These are phyloP conservation scores for Podaxis carcinomalis DNA, from an alignment of 768 basidiomycete genomes.

Conservation along the genomic window DNA sequence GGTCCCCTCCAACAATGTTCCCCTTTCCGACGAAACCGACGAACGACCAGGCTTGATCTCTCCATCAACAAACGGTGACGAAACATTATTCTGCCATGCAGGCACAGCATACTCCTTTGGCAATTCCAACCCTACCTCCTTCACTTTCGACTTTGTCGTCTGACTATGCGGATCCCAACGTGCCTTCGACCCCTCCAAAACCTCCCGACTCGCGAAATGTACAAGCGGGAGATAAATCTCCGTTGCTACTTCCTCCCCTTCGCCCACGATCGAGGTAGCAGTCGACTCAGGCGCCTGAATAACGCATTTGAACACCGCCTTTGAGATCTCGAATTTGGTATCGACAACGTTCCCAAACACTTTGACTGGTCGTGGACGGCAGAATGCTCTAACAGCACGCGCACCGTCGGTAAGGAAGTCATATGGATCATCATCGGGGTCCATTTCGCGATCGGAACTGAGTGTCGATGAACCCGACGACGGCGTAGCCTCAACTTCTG, in stretches of 20 bases:
- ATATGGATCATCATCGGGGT: constrained; percentile 45
- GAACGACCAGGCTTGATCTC: background rate
- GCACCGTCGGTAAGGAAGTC: constrained; percentile 83
- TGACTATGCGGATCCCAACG: constrained; percentile 8
- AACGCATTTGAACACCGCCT: constrained; percentile 61
- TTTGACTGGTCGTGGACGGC: constrained; percentile 75
- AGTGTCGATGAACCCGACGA: background rate
- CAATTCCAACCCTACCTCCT: constrained; percentile 1
- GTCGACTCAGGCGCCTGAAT: constrained; percentile 33
- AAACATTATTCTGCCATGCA: background rate
- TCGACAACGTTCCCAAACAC: constrained; percentile 64
- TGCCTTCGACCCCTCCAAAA: constrained; percentile 20
- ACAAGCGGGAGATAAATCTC: constrained; percentile 91
- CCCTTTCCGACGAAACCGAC: background rate
- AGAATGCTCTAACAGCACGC: constrained; percentile 80
- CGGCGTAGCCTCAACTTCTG: background rate
- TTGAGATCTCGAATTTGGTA: constrained; percentile 72
- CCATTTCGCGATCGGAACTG: constrained; percentile 17
- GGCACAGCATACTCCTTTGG: constrained; percentile 1
- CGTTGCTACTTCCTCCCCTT: constrained; percentile 49
- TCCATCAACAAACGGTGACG: background rate
- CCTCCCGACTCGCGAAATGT: constrained; percentile 63
- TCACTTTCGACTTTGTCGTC: background rate
- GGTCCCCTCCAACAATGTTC: constrained; percentile 14
- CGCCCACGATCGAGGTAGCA: constrained; percentile 45